Evolutionary conservation across 2,329 filamentous ascomycete species (phyloP), one percentile per base, ranked within the genome.

Genomic region (Pyrenochaeta sp.): DNA sequence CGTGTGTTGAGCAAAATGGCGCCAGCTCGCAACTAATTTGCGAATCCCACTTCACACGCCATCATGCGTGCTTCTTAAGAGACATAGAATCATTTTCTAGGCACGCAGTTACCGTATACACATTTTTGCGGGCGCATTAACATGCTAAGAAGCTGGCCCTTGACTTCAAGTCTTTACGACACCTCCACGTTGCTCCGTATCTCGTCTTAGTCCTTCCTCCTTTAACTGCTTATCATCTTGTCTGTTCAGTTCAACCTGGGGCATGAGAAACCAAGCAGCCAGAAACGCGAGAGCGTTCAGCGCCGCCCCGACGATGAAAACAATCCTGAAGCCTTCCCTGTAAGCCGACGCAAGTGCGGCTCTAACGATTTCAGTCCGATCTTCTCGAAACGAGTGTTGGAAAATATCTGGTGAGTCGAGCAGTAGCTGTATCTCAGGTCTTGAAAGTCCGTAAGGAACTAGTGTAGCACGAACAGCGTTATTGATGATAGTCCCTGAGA

Each of bases 401-500:
- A 61, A 64, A 7, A 55, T 33, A 3, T 39, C 55, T 1, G 60
- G 61, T 1, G 61, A 61, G 18, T 64, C 49, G 3, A 64, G 54
- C 10, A 64, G 40, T 7, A 64, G 14, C n/a, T 50, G 49, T 1
- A 56, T 54, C n/a, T 62, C 59, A 14, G 45, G 12, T 7, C 18
- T 51, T 18, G 57, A 55, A 9, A 66, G 47, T 2, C 41, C 55
- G 10, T 56, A 53, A 2, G 57, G 55, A 7, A 9, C 37, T 2
- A 66, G 45, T 1, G 51, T 58, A 3, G 20, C 21, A n/a, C 51
- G 45, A 14, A 66, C 36, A 1, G 59, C 55, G n/a, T 64, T 66
- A 36, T 66, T 66, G 55, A 81, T 75, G 4, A 67, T 51, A 2
- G 64, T 63, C 4, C 61, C 64, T 27, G 58, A 58, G n/a, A 87